Conservation (phyloP, 108 stramenopile genomes). For the Nannochloropsis granulata region DNA sequence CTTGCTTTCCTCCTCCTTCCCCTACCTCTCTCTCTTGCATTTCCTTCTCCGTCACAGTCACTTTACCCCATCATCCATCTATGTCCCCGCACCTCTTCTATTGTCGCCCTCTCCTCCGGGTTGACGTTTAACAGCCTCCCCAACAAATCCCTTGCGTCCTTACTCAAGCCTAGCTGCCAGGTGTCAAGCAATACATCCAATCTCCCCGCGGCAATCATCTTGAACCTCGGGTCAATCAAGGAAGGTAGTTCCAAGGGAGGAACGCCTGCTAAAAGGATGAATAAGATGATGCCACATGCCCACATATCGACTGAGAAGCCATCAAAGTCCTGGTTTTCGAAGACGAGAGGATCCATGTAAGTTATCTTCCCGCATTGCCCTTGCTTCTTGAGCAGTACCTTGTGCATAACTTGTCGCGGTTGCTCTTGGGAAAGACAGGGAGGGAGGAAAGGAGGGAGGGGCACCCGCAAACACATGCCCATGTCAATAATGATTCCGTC, state of each 20-base stretch:
- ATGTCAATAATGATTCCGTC: conserved; percentile 76
- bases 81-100: conserved; percentile 49
- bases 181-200: conserved; percentile 49
- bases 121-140: conserved; percentile 57
- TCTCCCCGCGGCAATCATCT: conserved; percentile 51
- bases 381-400: conserved; percentile 56
- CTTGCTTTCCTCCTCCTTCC: too few species aligned
- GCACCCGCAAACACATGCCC: conserved; percentile 83
- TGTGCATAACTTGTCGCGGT: conserved; percentile 34
- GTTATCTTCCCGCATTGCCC: conserved; percentile 83
- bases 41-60: too few species aligned
- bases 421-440: conserved; percentile 36
- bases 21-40: too few species aligned
- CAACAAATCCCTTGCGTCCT: conserved; percentile 43
- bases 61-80: conserved; percentile 37
- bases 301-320: conserved; percentile 85
- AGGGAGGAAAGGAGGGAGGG: conserved; percentile 40
- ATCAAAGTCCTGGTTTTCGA: conserved; percentile 56
- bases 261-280: conserved; percentile 84
- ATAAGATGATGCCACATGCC: conserved; percentile 81
- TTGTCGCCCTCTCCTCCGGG: conserved; percentile 47
- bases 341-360: conserved; percentile 88
- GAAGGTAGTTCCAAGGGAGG: conserved; percentile 70
- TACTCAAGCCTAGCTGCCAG: conserved; percentile 46
- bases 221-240: conserved; percentile 55